phyloP scores from a whole-genome alignment of 2,329 filamentous ascomycete genomes.

The Elsinoe fawcettii region DNA sequence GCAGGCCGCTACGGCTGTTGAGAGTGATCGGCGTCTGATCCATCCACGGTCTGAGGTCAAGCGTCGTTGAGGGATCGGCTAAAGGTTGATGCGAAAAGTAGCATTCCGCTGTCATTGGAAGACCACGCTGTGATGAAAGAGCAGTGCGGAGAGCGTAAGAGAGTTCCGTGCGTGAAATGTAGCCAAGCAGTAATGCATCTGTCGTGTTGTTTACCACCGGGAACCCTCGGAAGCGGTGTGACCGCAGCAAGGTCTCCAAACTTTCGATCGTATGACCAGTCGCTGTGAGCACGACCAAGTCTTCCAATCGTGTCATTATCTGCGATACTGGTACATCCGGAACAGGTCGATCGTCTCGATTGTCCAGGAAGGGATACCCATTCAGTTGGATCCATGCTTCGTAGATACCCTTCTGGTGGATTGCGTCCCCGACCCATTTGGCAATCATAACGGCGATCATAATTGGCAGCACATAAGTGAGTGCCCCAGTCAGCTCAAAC shows the following conservation, averaged over 20 bases:
- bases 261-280: slow-evolving; percentile 78
- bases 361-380: slow-evolving; percentile 91
- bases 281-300: slow-evolving; percentile 79
- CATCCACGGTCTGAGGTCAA: slow-evolving; percentile 96
- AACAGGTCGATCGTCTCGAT: slow-evolving; percentile 67
- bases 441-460: slow-evolving; percentile 98
- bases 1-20: slow-evolving; percentile 64
- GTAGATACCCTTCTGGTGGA: slow-evolving; percentile 89
- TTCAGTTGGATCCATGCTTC: slow-evolving; percentile 97
- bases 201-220: slow-evolving; percentile 75
- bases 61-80: slow-evolving; percentile 64
- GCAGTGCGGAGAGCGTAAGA: slow-evolving; percentile 67
- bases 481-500: slow-evolving; percentile 93
- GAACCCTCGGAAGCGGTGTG: slow-evolving; percentile 79
- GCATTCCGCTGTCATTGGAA: slow-evolving; percentile 65
- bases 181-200: slow-evolving; percentile 75
- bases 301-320: slow-evolving; percentile 88
- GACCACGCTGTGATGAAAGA: slow-evolving; percentile 42
- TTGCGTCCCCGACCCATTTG: slow-evolving; percentile 96
- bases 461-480: slow-evolving; percentile 94
- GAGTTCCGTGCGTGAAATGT: slow-evolving; percentile 88
- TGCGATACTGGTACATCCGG: slow-evolving; percentile 80
- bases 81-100: slow-evolving; percentile 80
- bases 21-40: slow-evolving; percentile 95
- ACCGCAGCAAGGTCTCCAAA: slow-evolving; percentile 61